Evolutionary conservation across 345 rosid genomes (phyloP).

Genomic region (Theobroma cacao): DNA sequence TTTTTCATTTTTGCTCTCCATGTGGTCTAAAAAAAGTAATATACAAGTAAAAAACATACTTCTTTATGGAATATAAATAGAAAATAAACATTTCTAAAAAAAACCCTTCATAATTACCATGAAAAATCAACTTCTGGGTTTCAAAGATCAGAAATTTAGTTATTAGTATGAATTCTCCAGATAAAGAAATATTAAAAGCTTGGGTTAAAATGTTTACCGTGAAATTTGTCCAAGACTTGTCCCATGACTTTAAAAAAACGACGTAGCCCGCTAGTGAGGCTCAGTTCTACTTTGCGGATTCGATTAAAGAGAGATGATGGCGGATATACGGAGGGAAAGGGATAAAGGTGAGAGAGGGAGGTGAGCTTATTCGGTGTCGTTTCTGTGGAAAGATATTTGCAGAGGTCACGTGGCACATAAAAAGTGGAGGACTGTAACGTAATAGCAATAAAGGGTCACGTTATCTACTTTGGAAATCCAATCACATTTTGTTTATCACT

Average conservation of each 20-base stretch:
- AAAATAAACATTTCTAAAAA: not conserved
- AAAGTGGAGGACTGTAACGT: not conserved
- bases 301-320: not conserved
- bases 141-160: not conserved
- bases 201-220: no score
- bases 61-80: not conserved
- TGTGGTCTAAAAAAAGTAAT: no score
- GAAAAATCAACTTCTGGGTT: not conserved
- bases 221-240: constrained; percentile 65
- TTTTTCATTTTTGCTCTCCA: no score
- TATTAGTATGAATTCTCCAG: not conserved
- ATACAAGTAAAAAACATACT: not conserved
- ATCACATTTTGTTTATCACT: no score
- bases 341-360: not conserved
- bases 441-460: no score
- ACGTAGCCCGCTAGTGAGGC: not conserved
- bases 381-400: no score
- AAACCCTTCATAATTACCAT: not conserved
- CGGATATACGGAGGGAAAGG: not conserved
- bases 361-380: no score
- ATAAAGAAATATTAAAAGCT: not conserved
- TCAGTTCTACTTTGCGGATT: not conserved
- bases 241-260: constrained; percentile 43
- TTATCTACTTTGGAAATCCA: no score
- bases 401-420: not conserved